Percentiles rank a stretch among this genome's conserved stretches.
Evolutionary conservation across 2,329 filamentous ascomycete genomes (phyloP).

Genomic region (Clonostachys rosea): DNA sequence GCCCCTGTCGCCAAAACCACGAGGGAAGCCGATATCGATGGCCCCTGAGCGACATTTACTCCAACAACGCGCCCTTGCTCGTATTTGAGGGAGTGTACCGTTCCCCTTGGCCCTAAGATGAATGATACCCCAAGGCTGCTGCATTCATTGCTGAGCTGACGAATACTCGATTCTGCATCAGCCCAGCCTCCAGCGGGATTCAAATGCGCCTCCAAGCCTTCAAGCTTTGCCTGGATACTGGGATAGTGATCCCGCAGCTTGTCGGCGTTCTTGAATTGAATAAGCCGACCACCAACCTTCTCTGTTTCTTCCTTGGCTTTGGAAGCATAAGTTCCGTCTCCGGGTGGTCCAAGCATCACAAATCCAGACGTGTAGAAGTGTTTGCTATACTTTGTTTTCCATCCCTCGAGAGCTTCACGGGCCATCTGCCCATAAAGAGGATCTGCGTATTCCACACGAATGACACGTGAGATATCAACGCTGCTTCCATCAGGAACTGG

Average conservation of each 20-base stretch:
- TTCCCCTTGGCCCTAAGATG: constrained; percentile 19
- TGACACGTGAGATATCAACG: constrained; percentile 33
- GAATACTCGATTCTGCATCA: constrained; percentile 18
- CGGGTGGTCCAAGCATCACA: constrained; percentile 16
- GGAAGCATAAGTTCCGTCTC: constrained; percentile 12
- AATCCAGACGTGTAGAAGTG: constrained; percentile 24
- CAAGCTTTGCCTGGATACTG: constrained; percentile 9
- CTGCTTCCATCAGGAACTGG: constrained; percentile 20
- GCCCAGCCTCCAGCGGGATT: constrained; percentile 24
- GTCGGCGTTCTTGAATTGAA: constrained; percentile 15
- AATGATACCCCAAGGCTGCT: constrained; percentile 20
- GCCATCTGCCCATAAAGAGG: constrained; percentile 57
- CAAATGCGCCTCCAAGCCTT: constrained; percentile 13
- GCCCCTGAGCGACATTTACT: constrained; percentile 21
- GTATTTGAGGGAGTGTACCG: constrained; percentile 13
- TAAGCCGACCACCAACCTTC: constrained; percentile 8
- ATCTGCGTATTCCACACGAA: constrained; percentile 58
- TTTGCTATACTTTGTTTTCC: constrained; percentile 15
- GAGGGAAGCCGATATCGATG: constrained; percentile 47
- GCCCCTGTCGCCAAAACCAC: constrained; percentile 65
- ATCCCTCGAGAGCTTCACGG: constrained; percentile 16
- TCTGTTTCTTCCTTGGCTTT: constrained; percentile 7
- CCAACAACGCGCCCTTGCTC: constrained; percentile 10
- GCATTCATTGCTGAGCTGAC: constrained; percentile 14
- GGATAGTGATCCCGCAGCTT: constrained; percentile 9